Evolutionary conservation across 2,329 filamentous ascomycete species (phyloP).

Genomic region (Fusarium decemcellulare): DNA sequence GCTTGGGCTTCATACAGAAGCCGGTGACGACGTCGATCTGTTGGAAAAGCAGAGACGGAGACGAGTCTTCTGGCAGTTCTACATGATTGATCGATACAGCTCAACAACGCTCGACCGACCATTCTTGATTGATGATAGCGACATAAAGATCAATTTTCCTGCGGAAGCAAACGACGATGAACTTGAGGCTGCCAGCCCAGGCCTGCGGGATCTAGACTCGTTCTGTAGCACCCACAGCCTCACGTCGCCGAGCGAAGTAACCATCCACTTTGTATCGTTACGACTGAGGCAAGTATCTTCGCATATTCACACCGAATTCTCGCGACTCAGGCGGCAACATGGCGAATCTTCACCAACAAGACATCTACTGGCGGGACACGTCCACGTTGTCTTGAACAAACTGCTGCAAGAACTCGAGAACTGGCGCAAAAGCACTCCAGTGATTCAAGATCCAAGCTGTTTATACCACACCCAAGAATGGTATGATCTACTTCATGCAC

Average conservation of each 20-base stretch:
- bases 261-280: slow-evolving; percentile 56
- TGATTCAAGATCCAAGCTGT: slow-evolving; percentile 51
- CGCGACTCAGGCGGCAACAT: slow-evolving; percentile 11
- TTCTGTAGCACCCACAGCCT: background rate
- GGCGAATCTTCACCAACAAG: background rate
- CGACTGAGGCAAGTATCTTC: slow-evolving; percentile 58
- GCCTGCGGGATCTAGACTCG: background rate
- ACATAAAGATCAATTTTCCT: slow-evolving; percentile 31
- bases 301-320: slow-evolving; percentile 52
- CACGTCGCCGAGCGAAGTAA: slow-evolving; percentile 22
- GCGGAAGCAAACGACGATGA: slow-evolving; percentile 32
- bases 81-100: slow-evolving; percentile 38
- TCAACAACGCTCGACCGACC: slow-evolving; percentile 30
- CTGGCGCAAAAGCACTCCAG: slow-evolving; percentile 53
- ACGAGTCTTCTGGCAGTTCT: slow-evolving; percentile 42
- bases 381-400: slow-evolving; percentile 45
- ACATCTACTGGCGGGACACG: slow-evolving; percentile 31
- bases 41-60: slow-evolving; percentile 31
- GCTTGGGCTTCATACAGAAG: slow-evolving; percentile 22
- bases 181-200: slow-evolving; percentile 8
- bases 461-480: slow-evolving; percentile 60
- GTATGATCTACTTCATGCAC: slow-evolving; percentile 59
- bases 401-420: slow-evolving; percentile 52
- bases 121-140: slow-evolving; percentile 34
- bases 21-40: background rate